Evolutionary conservation across 2,329 filamentous ascomycete species (phyloP), one percentile per base, ranked within the genome.

Genomic region (Talaromyces rugulosus): DNA sequence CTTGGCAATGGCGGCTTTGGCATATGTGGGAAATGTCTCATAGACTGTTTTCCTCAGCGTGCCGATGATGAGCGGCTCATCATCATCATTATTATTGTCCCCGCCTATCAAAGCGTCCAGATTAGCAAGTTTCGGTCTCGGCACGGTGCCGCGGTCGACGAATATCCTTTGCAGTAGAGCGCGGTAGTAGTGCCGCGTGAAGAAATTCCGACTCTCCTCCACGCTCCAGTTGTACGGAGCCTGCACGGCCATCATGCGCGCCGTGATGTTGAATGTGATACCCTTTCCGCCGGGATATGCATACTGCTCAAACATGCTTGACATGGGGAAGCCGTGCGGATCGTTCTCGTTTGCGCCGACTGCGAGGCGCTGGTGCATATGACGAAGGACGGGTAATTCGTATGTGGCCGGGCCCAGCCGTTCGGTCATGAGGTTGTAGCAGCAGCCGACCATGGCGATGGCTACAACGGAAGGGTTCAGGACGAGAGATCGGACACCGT

Each of bases 221-320:
- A 82, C 80, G 2, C 89, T 90, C 95, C 95, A 99, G 78, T 99
- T 99, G 63, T 88, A 83, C 1, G 95, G 93, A 7, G 95, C 95
- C 78, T 99, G 95, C 56, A 96, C 93, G 2, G 94, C 94, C 94
- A 98, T 97, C 89, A 96, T 96, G 52, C 95, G 87, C 0, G 95
- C 92, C 4, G 95, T 99, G 72, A 98, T 96, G 75, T 99, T 98
- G 62, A 98, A 82, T 28, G 91, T 85, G 54, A 98, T 82, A 2
- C 92, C 92, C 28, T 75, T 74, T 8, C 82, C 80, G 16, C 77
- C 79, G 23, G 80, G 75, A 68, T 89, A 84, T 3, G 77, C 71
- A 74, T 85, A 75, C 71, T 82, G 73, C 62, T 80, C 81, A 56
- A 97, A 81, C 14, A 83, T 84, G 52, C 88, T 80, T 62, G 91